Percentiles rank a stretch among this genome's conserved stretches.
Conservation (phyloP, 2,329 filamentous ascomycete species). For the Teratosphaeria gauchensis region DNA sequence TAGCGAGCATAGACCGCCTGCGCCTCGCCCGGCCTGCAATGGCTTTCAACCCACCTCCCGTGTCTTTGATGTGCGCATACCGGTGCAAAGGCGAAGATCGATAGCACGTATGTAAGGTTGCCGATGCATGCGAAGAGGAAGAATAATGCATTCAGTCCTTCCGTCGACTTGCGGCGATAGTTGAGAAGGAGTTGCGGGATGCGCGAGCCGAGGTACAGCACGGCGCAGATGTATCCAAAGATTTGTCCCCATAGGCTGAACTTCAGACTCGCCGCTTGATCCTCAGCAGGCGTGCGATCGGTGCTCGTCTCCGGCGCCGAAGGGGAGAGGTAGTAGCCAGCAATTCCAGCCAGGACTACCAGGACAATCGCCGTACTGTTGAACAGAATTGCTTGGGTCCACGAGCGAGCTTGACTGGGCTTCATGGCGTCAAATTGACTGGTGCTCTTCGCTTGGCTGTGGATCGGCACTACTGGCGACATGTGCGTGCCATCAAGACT, state of each 20-base stretch:
- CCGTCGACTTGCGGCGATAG: slow-evolving; percentile 82
- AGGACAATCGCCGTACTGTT: slow-evolving; percentile 68
- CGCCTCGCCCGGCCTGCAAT: slow-evolving; percentile 59
- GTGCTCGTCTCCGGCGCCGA: slow-evolving; percentile 20
- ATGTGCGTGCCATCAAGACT: slow-evolving; percentile 58
- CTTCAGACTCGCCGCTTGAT: slow-evolving; percentile 42
- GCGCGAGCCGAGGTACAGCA: slow-evolving; percentile 79
- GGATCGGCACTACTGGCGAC: slow-evolving; percentile 74
- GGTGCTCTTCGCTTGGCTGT: slow-evolving; percentile 38
- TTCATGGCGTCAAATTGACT: slow-evolving; percentile 22
- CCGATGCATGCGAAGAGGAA: slow-evolving; percentile 95
- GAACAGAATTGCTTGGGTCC: slow-evolving; percentile 51
- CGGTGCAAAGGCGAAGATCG: slow-evolving; percentile 83
- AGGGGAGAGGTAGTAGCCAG: slow-evolving; percentile 72
- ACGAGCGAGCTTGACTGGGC: slow-evolving; percentile 30
- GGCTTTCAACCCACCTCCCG: slow-evolving; percentile 23
- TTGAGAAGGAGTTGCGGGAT: slow-evolving; percentile 88
- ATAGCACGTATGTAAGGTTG: slow-evolving; percentile 86
- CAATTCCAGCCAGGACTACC: slow-evolving; percentile 71
- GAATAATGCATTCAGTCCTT: slow-evolving; percentile 87
- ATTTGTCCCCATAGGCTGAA: slow-evolving; percentile 77
- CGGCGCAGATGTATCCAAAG: slow-evolving; percentile 87
- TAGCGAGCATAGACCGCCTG: slow-evolving; percentile 63
- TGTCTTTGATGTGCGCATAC: slow-evolving; percentile 42
- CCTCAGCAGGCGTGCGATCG: slow-evolving; percentile 19